Percentiles rank a stretch among this genome's conserved stretches.
Conservation (phyloP, 495 filamentous ascomycete species). For the Penicillium pancosmium region DNA sequence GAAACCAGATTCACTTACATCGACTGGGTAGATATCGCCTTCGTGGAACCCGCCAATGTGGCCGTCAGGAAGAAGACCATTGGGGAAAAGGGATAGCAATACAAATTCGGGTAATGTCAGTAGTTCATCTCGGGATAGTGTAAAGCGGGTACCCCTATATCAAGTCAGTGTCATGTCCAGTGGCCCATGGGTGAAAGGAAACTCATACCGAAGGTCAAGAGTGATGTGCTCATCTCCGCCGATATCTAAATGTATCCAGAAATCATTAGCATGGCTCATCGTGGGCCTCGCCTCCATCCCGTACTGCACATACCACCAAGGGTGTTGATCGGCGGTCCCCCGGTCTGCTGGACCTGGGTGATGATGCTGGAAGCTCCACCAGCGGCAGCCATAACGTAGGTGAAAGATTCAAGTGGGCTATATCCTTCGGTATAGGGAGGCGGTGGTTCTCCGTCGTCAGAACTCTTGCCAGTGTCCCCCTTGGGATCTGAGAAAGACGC, state of each 20-base stretch:
- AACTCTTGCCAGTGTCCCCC: slow-evolving; percentile 66
- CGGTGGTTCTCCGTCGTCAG: slow-evolving; percentile 88
- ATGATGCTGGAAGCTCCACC: slow-evolving; percentile 97
- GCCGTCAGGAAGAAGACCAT: slow-evolving; percentile 95
- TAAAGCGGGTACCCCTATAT: slow-evolving; percentile 84
- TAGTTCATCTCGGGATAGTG: slow-evolving; percentile 90
- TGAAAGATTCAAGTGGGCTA: slow-evolving; percentile 89
- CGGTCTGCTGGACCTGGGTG: slow-evolving; percentile 95
- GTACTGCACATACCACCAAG: slow-evolving; percentile 69
- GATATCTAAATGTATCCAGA: slow-evolving; percentile 58
- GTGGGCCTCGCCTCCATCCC: not conserved
- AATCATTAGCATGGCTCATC: not conserved
- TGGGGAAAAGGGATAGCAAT: slow-evolving; percentile 96
- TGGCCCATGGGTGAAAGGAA: slow-evolving; percentile 4
- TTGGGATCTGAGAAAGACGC: slow-evolving; percentile 78
- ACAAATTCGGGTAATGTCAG: slow-evolving; percentile 97
- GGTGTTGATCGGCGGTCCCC: slow-evolving; percentile 78
- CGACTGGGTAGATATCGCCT: slow-evolving; percentile 92
- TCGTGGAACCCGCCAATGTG: slow-evolving; percentile 93
- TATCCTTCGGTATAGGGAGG: slow-evolving; percentile 94
- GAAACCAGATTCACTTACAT: slow-evolving; percentile 63
- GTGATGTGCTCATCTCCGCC: slow-evolving; percentile 94
- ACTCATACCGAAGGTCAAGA: slow-evolving; percentile 84
- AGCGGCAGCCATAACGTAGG: slow-evolving; percentile 96
- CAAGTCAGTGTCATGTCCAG: slow-evolving; percentile 16